phyloP scores from a whole-genome alignment of 1,284 basidiomycete genomes.

The Takashimella koratensis region DNA sequence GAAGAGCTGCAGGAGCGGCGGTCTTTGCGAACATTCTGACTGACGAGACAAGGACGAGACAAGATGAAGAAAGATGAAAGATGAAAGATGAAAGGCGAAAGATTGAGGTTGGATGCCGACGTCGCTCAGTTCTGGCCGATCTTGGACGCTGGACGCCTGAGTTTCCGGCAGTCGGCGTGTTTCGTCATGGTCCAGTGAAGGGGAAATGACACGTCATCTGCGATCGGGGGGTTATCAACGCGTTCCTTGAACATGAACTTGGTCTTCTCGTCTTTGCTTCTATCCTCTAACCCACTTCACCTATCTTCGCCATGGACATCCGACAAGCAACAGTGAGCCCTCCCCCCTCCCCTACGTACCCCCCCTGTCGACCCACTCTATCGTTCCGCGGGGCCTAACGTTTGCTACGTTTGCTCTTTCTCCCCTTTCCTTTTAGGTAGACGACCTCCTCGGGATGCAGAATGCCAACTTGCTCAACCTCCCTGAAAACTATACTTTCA shows the following conservation, averaged over 20 bases:
- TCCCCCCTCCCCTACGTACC: background rate
- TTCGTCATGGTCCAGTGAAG: background rate
- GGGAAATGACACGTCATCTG: background rate
- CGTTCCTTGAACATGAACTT: too few relatives aligned
- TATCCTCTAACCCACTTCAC: background rate
- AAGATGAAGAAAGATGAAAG: constrained; percentile 5
- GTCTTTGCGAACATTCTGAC: background rate
- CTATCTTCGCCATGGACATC: constrained; percentile 48
- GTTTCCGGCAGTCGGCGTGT: background rate
- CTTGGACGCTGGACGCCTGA: too few relatives aligned
- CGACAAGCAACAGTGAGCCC: constrained; percentile 51
- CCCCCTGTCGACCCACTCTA: background rate
- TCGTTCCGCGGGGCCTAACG: background rate
- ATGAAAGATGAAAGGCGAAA: too few relatives aligned
- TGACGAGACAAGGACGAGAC: constrained; percentile 1
- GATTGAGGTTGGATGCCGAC: too few relatives aligned
- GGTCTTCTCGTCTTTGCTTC: background rate
- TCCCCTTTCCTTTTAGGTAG: constrained; percentile 37
- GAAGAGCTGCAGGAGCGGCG: background rate
- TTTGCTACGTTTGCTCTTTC: background rate
- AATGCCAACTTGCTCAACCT: constrained; percentile 83
- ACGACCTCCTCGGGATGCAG: constrained; percentile 82
- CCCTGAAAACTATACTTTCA: constrained; percentile 81
- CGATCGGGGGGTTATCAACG: too few relatives aligned
- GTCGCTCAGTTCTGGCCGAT: background rate